These are phyloP conservation scores for Lunularia cruciata DNA, from an alignment of 225 moss, liverwort and hornwort genomes.

Conservation along the genomic window DNA sequence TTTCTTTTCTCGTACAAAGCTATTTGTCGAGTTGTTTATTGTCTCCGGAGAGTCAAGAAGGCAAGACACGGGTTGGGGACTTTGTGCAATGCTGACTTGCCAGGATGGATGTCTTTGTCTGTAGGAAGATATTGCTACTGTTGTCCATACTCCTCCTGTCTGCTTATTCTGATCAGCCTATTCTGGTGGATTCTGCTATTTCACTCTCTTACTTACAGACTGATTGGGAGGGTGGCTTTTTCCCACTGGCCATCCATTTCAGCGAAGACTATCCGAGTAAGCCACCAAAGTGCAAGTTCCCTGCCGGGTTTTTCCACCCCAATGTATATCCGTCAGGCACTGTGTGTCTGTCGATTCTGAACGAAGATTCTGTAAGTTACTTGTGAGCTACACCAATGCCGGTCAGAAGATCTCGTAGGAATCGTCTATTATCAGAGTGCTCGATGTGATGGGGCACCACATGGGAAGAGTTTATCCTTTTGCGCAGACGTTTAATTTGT, in stretches of 20 bases:
- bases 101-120: no score
- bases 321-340: conserved; percentile 99
- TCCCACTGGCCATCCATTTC: conserved; percentile 89
- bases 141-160: no score
- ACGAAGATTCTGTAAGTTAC: conserved; percentile 87
- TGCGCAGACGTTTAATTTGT: no score
- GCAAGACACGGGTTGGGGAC: no score
- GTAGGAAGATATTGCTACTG: no score
- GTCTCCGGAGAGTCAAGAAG: no score
- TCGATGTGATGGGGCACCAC: no score
- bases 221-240: conserved; percentile 99
- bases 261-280: conserved; percentile 99
- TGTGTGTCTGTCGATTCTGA: conserved; percentile 93
- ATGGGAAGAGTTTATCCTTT: no score
- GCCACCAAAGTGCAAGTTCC: conserved; percentile 99
- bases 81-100: no score
- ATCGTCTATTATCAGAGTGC: no score
- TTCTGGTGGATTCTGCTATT: not conserved
- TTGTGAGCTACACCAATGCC: no score
- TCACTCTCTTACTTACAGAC: conserved; percentile 52
- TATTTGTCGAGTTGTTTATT: not conserved
- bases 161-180: not conserved
- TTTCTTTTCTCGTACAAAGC: not conserved
- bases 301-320: conserved; percentile 88
- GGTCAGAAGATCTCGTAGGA: no score